A percentile compares a stretch with the other conserved stretches of the same genome.
Evolutionary conservation across 1,139 yeast genomes (phyloP).

Genomic region (Casaregolazyma suthepensis): DNA sequence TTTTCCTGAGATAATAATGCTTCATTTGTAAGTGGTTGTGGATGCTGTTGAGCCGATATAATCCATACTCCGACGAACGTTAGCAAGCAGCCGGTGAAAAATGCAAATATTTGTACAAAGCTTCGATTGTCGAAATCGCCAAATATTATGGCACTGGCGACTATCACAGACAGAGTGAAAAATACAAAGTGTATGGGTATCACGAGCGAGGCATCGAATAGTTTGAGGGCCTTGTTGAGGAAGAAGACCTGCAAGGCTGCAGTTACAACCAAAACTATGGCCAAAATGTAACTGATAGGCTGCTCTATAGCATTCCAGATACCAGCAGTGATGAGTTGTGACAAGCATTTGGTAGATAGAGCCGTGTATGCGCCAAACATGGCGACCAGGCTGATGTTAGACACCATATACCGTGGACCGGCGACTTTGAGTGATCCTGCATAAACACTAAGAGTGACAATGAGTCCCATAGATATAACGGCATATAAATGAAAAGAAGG

Average conservation of each 20-base stretch:
- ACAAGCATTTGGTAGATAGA: constrained; percentile 37
- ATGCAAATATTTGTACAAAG: constrained; percentile 20
- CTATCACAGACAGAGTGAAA: constrained; percentile 38
- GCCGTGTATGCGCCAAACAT: constrained; percentile 42
- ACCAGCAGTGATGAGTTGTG: constrained; percentile 32
- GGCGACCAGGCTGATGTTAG: constrained; percentile 36
- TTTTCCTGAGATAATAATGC: background rate
- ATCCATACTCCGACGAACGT: constrained; percentile 40
- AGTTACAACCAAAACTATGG: constrained; percentile 30
- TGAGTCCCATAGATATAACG: constrained; percentile 19
- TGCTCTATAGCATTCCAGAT: constrained; percentile 26
- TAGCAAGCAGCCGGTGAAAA: constrained; percentile 34
- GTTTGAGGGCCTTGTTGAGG: constrained; percentile 35
- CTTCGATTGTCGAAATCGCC: constrained; percentile 34
- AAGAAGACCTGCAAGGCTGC: constrained; percentile 37
- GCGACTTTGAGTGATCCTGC: constrained; percentile 5
- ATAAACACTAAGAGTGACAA: constrained; percentile 14
- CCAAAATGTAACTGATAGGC: constrained; percentile 29
- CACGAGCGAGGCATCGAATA: constrained; percentile 39
- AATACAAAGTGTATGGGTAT: constrained; percentile 43
- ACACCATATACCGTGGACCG: constrained; percentile 13
- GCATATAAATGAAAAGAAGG: constrained; percentile 26
- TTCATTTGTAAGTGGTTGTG: background rate
- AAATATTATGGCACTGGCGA: constrained; percentile 38
- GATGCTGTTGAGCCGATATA: constrained; percentile 16